Evolutionary conservation across 257 asterid species (phyloP).

Genomic region (Sherardia arvensis): DNA sequence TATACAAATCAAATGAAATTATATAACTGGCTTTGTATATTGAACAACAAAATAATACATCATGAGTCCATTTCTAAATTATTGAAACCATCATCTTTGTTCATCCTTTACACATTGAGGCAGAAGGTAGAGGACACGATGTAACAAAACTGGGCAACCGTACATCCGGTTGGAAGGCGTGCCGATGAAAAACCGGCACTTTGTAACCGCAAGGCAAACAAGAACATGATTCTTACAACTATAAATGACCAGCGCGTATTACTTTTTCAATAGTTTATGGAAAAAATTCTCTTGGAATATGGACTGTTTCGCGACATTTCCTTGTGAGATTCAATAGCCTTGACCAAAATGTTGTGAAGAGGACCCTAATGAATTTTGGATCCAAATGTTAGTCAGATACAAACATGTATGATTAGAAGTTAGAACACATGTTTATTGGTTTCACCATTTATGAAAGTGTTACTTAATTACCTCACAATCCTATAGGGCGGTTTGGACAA

Average conservation of each 20-base stretch:
- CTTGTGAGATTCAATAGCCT: slow-evolving; percentile 60
- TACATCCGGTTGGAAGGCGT: slow-evolving; percentile 2
- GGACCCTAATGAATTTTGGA: slow-evolving; percentile 52
- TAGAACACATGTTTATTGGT: no score
- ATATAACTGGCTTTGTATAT: not conserved
- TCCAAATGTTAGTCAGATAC: not conserved
- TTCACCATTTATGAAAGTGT: not conserved
- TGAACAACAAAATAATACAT: slow-evolving; percentile 18
- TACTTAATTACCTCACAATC: slow-evolving; percentile 61
- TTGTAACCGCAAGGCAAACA: slow-evolving; percentile 9
- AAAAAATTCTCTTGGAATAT: slow-evolving; percentile 73
- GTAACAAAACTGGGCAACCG: slow-evolving; percentile 12
- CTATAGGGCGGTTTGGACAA: slow-evolving; percentile 75
- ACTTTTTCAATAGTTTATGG: slow-evolving; percentile 47
- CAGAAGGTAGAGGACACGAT: not conserved
- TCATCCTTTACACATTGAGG: slow-evolving; percentile 18
- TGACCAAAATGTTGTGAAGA: slow-evolving; percentile 39
- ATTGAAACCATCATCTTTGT: not conserved
- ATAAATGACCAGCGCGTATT: not conserved
- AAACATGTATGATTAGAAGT: no score
- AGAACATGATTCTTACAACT: slow-evolving; percentile 21
- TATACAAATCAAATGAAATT: not conserved
- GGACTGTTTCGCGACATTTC: slow-evolving; percentile 70
- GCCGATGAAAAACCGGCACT: not conserved
- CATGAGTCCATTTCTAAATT: not conserved